phyloP scores from a whole-genome alignment of 129 eudicot species.

The Tanacetum coccineum region DNA sequence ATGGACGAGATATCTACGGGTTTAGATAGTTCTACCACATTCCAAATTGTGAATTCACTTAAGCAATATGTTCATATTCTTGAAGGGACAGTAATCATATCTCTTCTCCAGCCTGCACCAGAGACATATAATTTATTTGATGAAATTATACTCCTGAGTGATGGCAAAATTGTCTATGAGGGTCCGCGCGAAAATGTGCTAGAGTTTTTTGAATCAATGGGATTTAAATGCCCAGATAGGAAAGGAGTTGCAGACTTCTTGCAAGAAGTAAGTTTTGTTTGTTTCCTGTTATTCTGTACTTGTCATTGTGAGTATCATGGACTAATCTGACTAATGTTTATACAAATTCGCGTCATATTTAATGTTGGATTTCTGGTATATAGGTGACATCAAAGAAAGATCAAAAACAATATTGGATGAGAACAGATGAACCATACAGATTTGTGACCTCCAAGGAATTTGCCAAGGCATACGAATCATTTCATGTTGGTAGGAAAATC shows the following conservation, averaged over 20 bases:
- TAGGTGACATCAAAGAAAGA: conserved; percentile 78
- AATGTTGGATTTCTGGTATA: conserved; percentile 7
- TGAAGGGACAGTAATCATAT: conserved; percentile 57
- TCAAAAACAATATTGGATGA: conserved; percentile 59
- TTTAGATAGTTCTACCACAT: conserved; percentile 71
- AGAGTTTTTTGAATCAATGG: conserved; percentile 54
- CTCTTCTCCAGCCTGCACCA: conserved; percentile 79
- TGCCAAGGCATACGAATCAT: conserved; percentile 49
- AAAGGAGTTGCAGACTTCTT: conserved; percentile 65
- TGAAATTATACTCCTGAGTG: conserved; percentile 64
- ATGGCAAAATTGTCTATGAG: conserved; percentile 68
- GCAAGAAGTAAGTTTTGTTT: conserved; percentile 48
- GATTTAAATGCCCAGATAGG: conserved; percentile 57
- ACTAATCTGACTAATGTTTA: no score
- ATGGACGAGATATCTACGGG: conserved; percentile 80
- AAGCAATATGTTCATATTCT: conserved; percentile 57
- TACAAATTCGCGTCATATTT: neutral
- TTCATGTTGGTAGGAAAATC: conserved; percentile 40
- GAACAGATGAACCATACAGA: conserved; percentile 41
- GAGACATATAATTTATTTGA: conserved; percentile 70
- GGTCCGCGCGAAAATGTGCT: conserved; percentile 70
- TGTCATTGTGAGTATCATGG: no score
- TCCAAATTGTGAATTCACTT: conserved; percentile 50
- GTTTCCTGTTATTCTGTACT: no score
- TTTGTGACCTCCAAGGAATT: conserved; percentile 54